phyloP scores from a whole-genome alignment of 75 land plant species.

The Isoetes taiwanensis region DNA sequence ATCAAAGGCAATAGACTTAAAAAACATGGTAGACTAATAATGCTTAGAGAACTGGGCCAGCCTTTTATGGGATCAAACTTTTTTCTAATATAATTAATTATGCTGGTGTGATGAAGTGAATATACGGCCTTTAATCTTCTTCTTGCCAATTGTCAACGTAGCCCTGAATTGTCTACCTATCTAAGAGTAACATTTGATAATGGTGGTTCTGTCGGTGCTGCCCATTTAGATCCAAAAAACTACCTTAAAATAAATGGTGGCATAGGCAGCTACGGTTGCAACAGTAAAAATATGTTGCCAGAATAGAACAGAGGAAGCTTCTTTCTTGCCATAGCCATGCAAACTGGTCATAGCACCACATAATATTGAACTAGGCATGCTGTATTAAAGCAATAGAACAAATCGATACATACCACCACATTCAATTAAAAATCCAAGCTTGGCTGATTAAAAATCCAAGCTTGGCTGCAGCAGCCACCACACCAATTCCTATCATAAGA shows the following conservation, averaged over 20 bases:
- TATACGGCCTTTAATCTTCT: too few species aligned
- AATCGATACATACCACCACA: slow-evolving; percentile 56
- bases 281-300: slow-evolving; percentile 73
- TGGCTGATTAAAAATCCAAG: too few species aligned
- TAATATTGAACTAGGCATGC: slow-evolving; percentile 74
- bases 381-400: slow-evolving; percentile 68
- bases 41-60: too few species aligned
- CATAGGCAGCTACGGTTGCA: slow-evolving; percentile 43
- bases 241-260: slow-evolving; percentile 48
- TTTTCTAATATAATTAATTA: too few species aligned
- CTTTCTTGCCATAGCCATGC: slow-evolving; percentile 63
- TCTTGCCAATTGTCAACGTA: too few species aligned
- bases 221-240: slow-evolving; percentile 9
- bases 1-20: too few species aligned
- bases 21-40: too few species aligned
- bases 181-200: too few species aligned
- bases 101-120: too few species aligned
- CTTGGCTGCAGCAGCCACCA: slow-evolving; percentile 43
- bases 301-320: slow-evolving; percentile 70
- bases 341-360: slow-evolving; percentile 62
- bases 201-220: too few species aligned
- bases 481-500: slow-evolving; percentile 66
- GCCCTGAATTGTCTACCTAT: too few species aligned
- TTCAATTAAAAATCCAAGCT: slow-evolving; percentile 29
- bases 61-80: too few species aligned